These are phyloP conservation scores for Xylaria sp. DNA, from an alignment of 2,329 filamentous ascomycete genomes.

Conservation along the genomic window DNA sequence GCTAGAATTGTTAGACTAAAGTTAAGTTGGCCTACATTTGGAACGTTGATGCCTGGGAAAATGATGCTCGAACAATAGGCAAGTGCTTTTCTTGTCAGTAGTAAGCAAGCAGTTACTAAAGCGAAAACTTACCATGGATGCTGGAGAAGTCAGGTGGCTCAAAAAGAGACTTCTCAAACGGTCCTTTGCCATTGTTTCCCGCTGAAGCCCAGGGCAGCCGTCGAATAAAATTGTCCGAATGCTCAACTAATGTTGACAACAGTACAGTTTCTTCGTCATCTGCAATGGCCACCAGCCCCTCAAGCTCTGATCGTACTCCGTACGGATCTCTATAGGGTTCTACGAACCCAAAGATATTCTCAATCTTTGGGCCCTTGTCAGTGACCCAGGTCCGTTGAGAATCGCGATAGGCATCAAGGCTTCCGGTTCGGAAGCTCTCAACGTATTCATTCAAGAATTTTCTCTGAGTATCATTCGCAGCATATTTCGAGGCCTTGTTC, in stretches of 20 bases:
- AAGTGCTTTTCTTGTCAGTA: conserved; percentile 46
- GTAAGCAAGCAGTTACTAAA: conserved; percentile 25
- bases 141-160: conserved; percentile 78
- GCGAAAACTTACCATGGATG: conserved; percentile 66
- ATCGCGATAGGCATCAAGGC: conserved; percentile 60
- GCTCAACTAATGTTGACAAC: conserved; percentile 69
- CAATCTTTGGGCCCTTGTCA: conserved; percentile 65
- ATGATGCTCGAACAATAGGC: conserved; percentile 57
- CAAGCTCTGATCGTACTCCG: conserved; percentile 68
- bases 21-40: conserved; percentile 51
- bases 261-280: conserved; percentile 70
- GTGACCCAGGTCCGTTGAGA: conserved; percentile 67
- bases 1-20: not conserved
- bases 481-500: conserved; percentile 58
- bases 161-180: conserved; percentile 79
- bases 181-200: conserved; percentile 55
- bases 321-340: conserved; percentile 71
- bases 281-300: conserved; percentile 68
- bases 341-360: conserved; percentile 70
- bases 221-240: conserved; percentile 72
- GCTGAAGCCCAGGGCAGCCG: conserved; percentile 71
- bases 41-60: conserved; percentile 56
- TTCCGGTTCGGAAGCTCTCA: conserved; percentile 1
- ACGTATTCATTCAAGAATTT: conserved; percentile 54
- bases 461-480: conserved; percentile 63